phyloP scores from a whole-genome alignment of 2,329 filamentous ascomycete genomes.

The Exophiala mesophila region DNA sequence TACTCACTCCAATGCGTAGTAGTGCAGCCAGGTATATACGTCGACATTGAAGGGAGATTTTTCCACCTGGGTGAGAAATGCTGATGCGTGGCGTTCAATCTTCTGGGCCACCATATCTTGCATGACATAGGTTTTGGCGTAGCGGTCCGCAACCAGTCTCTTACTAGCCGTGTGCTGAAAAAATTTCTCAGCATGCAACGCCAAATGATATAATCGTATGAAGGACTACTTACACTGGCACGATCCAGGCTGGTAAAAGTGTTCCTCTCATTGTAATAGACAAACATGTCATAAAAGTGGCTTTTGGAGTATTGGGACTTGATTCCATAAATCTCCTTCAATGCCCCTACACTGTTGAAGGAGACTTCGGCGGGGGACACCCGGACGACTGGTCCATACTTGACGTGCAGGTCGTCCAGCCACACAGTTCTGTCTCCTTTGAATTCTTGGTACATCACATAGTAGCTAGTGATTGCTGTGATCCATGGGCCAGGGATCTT shows the following conservation, averaged over 20 bases:
- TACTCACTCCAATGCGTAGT: slow-evolving; percentile 66
- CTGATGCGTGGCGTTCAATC: slow-evolving; percentile 51
- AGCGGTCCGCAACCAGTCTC: slow-evolving; percentile 60
- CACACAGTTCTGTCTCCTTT: slow-evolving; percentile 29
- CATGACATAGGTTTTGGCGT: slow-evolving; percentile 64
- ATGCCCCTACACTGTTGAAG: slow-evolving; percentile 56
- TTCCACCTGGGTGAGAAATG: slow-evolving; percentile 4
- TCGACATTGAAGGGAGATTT: slow-evolving; percentile 47
- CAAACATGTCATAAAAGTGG: slow-evolving; percentile 33
- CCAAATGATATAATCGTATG: neutral
- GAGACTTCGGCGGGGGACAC: slow-evolving; percentile 63
- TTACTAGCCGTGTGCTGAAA: slow-evolving; percentile 55
- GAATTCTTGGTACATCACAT: slow-evolving; percentile 4
- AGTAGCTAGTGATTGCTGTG: slow-evolving; percentile 8
- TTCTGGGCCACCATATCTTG: slow-evolving; percentile 51
- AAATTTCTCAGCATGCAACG: neutral
- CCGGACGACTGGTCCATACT: slow-evolving; percentile 57
- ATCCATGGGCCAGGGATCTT: slow-evolving; percentile 21
- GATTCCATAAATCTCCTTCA: slow-evolving; percentile 55
- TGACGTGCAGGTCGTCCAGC: slow-evolving; percentile 54
- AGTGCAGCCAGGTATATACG: slow-evolving; percentile 54
- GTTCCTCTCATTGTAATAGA: slow-evolving; percentile 30
- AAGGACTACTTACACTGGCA: slow-evolving; percentile 1
- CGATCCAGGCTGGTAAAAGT: slow-evolving; percentile 12
- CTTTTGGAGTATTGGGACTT: slow-evolving; percentile 26